These are phyloP conservation scores for Huntiella savannae DNA, from an alignment of 2,329 filamentous ascomycete species.

Conservation along the genomic window DNA sequence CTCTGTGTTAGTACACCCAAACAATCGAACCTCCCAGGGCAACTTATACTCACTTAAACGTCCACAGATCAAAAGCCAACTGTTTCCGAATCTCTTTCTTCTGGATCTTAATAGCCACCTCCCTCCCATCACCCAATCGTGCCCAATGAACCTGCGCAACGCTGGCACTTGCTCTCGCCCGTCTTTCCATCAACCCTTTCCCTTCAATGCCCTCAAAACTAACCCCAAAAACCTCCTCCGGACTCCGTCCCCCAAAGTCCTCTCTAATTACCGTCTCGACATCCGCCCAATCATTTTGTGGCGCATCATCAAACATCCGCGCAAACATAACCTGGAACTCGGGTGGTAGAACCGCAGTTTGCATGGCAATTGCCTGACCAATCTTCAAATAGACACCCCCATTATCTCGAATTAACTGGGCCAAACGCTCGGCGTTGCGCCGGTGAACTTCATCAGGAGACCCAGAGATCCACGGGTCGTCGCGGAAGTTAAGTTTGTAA, in stretches of 20 bases:
- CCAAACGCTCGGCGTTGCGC: slow-evolving; percentile 68
- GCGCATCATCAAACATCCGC: slow-evolving; percentile 94
- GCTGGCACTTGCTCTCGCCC: slow-evolving; percentile 58
- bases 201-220: slow-evolving; percentile 57
- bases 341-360: slow-evolving; percentile 78
- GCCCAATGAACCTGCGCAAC: slow-evolving; percentile 98
- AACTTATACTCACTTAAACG: slow-evolving; percentile 53
- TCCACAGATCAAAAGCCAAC: slow-evolving; percentile 87
- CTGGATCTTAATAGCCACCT: slow-evolving; percentile 92
- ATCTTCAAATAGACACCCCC: slow-evolving; percentile 95
- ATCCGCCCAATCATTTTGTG: slow-evolving; percentile 75
- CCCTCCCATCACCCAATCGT: slow-evolving; percentile 60
- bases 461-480: slow-evolving; percentile 54
- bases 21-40: neutral
- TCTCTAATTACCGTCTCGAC: slow-evolving; percentile 70
- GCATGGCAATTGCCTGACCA: slow-evolving; percentile 95
- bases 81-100: slow-evolving; percentile 86
- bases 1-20: neutral
- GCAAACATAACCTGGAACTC: slow-evolving; percentile 95
- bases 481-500: slow-evolving; percentile 91
- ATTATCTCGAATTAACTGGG: slow-evolving; percentile 64
- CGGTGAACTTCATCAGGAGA: slow-evolving; percentile 61
- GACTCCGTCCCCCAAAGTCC: slow-evolving; percentile 68
- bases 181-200: slow-evolving; percentile 42
- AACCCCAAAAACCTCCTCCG: slow-evolving; percentile 83